Percentiles rank a stretch among this genome's conserved stretches.
Evolutionary conservation across 352 stramenopile genomes (phyloP).

Genomic region (Globisporangium carolinianum): DNA sequence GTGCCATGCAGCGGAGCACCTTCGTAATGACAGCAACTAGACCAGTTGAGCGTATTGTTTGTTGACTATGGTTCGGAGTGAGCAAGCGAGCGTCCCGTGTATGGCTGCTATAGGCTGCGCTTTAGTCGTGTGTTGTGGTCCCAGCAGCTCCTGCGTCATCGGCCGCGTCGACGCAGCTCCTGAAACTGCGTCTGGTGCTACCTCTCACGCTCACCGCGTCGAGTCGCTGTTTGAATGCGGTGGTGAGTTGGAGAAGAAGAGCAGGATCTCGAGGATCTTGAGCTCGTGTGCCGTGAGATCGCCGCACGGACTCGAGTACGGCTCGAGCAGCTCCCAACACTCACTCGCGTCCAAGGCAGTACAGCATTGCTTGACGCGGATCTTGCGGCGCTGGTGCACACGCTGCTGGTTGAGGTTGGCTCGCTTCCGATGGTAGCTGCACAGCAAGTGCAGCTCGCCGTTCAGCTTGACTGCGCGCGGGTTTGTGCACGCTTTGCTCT

Average conservation of each 20-base stretch:
- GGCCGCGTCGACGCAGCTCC: background rate
- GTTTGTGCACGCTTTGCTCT: slow-evolving; percentile 25
- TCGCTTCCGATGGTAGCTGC: slow-evolving; percentile 25
- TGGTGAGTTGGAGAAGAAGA: slow-evolving; percentile 6
- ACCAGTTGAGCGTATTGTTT: too few relatives aligned
- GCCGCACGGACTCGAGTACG: background rate
- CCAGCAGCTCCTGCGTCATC: background rate
- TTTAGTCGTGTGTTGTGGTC: background rate
- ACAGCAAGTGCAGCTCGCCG: slow-evolving; percentile 29
- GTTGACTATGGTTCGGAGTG: too few relatives aligned
- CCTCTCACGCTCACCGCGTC: background rate
- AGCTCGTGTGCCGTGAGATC: slow-evolving; percentile 1
- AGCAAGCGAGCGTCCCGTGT: too few relatives aligned
- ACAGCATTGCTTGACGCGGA: background rate
- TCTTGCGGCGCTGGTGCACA: slow-evolving; percentile 22
- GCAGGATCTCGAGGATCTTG: slow-evolving; percentile 5
- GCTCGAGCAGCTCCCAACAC: background rate
- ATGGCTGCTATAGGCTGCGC: too few relatives aligned
- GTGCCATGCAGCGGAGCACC: too few relatives aligned
- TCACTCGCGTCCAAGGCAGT: background rate
- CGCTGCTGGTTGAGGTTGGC: slow-evolving; percentile 36
- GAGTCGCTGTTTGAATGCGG: background rate
- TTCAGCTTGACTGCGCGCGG: slow-evolving; percentile 31
- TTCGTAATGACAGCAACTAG: too few relatives aligned
- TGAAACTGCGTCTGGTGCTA: background rate